These are phyloP conservation scores for Sporothrix brasiliensis DNA, from an alignment of 2,329 filamentous ascomycete species.

Conservation along the genomic window DNA sequence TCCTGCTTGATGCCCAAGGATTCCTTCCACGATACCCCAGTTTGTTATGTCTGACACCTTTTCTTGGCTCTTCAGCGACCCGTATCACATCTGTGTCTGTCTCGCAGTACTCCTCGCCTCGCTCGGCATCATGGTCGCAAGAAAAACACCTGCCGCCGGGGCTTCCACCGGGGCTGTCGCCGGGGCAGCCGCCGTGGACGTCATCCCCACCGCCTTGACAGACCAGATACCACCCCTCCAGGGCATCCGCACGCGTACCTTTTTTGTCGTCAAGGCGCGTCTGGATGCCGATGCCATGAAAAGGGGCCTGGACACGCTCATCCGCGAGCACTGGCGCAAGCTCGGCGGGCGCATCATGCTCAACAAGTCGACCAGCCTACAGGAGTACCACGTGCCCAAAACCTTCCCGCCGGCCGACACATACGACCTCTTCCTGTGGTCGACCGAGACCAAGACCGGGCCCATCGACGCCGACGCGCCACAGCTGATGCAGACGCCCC, in stretches of 20 bases:
- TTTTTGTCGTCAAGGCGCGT: slow-evolving; percentile 22
- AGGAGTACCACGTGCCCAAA: slow-evolving; percentile 26
- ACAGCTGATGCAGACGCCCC: background rate
- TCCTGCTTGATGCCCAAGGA: no score
- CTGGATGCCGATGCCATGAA: slow-evolving; percentile 23
- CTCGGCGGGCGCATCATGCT: slow-evolving; percentile 22
- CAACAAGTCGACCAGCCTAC: background rate
- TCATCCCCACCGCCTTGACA: background rate
- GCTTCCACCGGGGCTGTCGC: background rate
- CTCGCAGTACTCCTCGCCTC: no score
- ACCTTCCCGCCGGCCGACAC: background rate
- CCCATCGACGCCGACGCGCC: slow-evolving; percentile 6
- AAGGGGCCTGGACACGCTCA: slow-evolving; percentile 24
- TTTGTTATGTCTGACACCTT: no score
- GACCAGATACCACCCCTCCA: slow-evolving; percentile 14
- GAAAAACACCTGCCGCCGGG: background rate
- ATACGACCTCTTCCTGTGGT: slow-evolving; percentile 28
- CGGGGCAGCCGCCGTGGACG: background rate
- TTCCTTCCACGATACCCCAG: no score
- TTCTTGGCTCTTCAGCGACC: background rate
- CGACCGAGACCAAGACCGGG: background rate
- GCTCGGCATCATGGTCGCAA: background rate
- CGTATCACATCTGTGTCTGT: background rate
- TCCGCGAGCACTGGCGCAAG: slow-evolving; percentile 31
- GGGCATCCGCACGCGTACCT: slow-evolving; percentile 26